These are phyloP conservation scores for Rhododendron griersonianum DNA, from an alignment of 148 eudicot species.

Conservation along the genomic window DNA sequence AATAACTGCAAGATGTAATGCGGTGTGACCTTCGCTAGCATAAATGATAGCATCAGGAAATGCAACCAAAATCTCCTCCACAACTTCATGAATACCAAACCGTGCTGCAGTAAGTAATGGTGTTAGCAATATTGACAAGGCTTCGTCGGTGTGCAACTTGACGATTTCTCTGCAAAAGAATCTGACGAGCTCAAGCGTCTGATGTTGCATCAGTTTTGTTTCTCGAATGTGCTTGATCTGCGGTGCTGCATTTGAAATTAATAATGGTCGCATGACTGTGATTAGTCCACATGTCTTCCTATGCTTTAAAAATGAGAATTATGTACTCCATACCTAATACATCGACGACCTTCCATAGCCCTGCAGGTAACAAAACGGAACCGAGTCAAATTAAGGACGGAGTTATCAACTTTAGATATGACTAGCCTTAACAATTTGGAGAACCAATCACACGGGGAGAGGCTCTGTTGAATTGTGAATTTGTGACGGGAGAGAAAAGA, in stretches of 20 bases:
- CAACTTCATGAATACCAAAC: slow-evolving; percentile 16
- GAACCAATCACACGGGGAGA: not conserved
- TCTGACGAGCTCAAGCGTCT: slow-evolving; percentile 8
- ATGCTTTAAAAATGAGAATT: not conserved
- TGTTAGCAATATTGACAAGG: not conserved
- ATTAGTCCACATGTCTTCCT: not conserved
- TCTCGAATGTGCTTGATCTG: slow-evolving; percentile 8
- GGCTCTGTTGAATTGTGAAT: not conserved
- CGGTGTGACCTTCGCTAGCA: not conserved
- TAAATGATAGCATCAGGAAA: slow-evolving; percentile 12
- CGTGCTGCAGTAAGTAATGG: slow-evolving; percentile 12
- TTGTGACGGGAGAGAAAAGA: not conserved
- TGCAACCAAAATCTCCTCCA: slow-evolving; percentile 18
- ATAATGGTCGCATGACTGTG: not conserved
- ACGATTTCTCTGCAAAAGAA: slow-evolving; percentile 12
- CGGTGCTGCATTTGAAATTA: not conserved
- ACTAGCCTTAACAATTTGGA: not conserved
- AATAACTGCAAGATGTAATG: slow-evolving; percentile 13
- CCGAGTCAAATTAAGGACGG: not conserved
- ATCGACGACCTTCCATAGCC: not conserved
- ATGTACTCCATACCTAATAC: not conserved
- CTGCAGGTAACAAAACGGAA: not conserved
- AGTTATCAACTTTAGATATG: not conserved
- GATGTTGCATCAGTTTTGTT: slow-evolving; percentile 15
- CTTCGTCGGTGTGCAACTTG: not conserved